phyloP scores from a whole-genome alignment of 1,284 basidiomycete genomes.

The Cutaneotrichosporon mucoides region DNA sequence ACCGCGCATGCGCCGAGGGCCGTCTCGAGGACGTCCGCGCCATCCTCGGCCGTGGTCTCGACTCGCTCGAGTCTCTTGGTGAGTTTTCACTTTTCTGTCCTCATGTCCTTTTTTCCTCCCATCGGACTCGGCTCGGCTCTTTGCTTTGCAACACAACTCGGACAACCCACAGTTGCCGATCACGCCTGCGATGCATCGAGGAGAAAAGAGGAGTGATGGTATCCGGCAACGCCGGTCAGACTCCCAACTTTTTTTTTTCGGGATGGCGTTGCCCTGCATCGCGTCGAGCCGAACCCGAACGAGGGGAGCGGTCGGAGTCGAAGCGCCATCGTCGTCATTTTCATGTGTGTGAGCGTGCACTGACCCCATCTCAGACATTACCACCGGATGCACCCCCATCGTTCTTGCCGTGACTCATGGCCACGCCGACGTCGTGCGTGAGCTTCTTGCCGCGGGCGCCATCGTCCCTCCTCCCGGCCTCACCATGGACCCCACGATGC shows the following conservation, averaged over 20 bases:
- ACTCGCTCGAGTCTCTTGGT: slow-evolving; percentile 42
- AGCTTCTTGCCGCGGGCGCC: slow-evolving; percentile 46
- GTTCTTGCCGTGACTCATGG: slow-evolving; percentile 47
- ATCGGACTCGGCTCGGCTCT: no score
- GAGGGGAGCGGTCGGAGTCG: no score
- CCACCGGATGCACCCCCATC: slow-evolving; percentile 48
- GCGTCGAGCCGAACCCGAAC: no score
- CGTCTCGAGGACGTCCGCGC: slow-evolving; percentile 39
- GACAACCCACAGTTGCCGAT: no score
- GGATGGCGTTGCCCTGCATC: no score
- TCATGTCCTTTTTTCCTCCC: neutral
- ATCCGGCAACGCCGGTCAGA: no score
- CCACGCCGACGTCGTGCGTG: slow-evolving; percentile 46
- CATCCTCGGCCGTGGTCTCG: slow-evolving; percentile 34
- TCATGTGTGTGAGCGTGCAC: neutral
- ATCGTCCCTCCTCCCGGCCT: slow-evolving; percentile 47
- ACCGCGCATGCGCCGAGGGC: slow-evolving; percentile 41
- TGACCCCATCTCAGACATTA: slow-evolving; percentile 26
- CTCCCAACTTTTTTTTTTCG: no score
- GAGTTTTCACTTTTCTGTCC: slow-evolving; percentile 17
- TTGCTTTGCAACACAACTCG: no score
- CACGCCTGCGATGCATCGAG: no score
- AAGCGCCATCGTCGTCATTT: neutral
- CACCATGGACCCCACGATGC: slow-evolving; percentile 44
- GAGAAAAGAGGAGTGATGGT: no score